phyloP scores from a whole-genome alignment of 2,329 filamentous ascomycete species.

The Fusarium tanahbumbuense region DNA sequence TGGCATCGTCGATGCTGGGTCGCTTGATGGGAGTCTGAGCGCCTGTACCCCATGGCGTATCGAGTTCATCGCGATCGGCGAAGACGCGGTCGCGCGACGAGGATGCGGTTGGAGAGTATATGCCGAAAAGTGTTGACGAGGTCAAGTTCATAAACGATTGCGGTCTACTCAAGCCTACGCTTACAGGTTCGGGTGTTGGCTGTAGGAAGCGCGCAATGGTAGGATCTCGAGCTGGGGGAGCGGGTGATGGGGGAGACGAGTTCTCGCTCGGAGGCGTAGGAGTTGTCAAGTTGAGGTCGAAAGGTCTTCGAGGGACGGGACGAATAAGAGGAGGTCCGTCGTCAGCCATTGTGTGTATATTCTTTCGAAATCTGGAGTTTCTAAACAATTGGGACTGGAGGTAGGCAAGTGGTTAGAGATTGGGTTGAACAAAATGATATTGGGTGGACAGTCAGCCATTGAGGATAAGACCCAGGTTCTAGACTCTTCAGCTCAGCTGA shows the following conservation, averaged over 20 bases:
- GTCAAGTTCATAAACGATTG: constrained; percentile 88
- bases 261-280: constrained; percentile 58
- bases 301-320: constrained; percentile 78
- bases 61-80: constrained; percentile 62
- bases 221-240: constrained; percentile 42
- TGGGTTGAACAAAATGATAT: neutral
- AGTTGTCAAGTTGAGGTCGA: constrained; percentile 67
- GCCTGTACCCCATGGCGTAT: constrained; percentile 83
- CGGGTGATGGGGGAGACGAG: constrained; percentile 35
- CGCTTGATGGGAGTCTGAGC: constrained; percentile 72
- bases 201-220: constrained; percentile 53
- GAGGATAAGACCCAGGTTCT: neutral
- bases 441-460: neutral
- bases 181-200: constrained; percentile 52
- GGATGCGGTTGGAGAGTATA: constrained; percentile 79
- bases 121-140: constrained; percentile 88
- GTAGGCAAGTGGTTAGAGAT: neutral
- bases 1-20: constrained; percentile 58
- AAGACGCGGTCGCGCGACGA: constrained; percentile 61
- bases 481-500: constrained; percentile 21
- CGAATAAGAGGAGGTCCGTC: constrained; percentile 69
- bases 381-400: neutral
- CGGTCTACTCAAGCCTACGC: constrained; percentile 69
- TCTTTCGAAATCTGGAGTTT: neutral
- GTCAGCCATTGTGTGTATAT: constrained; percentile 50